These are phyloP conservation scores for Ophiocordyceps camponoti-leonardi DNA, from an alignment of 2,329 filamentous ascomycete genomes.

Conservation along the genomic window DNA sequence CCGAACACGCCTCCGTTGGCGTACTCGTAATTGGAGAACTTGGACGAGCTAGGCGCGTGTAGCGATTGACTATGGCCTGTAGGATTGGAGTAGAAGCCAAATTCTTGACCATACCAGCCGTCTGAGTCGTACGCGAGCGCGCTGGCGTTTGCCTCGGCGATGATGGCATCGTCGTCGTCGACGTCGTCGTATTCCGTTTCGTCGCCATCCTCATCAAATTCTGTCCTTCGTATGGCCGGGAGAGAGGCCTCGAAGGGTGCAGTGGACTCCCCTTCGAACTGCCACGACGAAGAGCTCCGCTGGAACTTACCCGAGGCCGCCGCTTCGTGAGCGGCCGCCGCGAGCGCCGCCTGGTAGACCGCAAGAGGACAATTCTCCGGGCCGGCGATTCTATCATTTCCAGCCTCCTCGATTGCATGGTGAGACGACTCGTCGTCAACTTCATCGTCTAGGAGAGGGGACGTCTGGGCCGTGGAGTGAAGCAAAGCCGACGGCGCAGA, in stretches of 20 bases:
- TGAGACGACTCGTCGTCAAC: not conserved
- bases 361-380: slow-evolving; percentile 19
- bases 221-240: slow-evolving; percentile 12
- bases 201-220: slow-evolving; percentile 36
- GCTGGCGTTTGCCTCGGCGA: slow-evolving; percentile 88
- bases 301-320: slow-evolving; percentile 60
- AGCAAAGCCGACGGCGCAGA: slow-evolving; percentile 25
- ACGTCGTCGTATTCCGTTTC: slow-evolving; percentile 40
- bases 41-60: slow-evolving; percentile 18
- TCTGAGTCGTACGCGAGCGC: slow-evolving; percentile 83
- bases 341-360: slow-evolving; percentile 70
- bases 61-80: slow-evolving; percentile 23
- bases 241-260: slow-evolving; percentile 1
- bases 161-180: slow-evolving; percentile 72
- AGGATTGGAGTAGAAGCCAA: slow-evolving; percentile 75
- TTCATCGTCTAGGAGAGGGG: slow-evolving; percentile 19
- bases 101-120: slow-evolving; percentile 90
- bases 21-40: slow-evolving; percentile 33
- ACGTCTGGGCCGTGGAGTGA: slow-evolving; percentile 36
- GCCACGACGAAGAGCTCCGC: slow-evolving; percentile 32
- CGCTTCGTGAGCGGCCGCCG: slow-evolving; percentile 63
- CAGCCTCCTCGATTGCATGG: not conserved
- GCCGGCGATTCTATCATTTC: not conserved
- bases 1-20: slow-evolving; percentile 83
- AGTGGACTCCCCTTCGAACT: slow-evolving; percentile 6